A percentile compares a stretch with the other conserved stretches of the same genome.
Conservation (phyloP, 176 grass and related monocot species). For the Oryza glaberrima region DNA sequence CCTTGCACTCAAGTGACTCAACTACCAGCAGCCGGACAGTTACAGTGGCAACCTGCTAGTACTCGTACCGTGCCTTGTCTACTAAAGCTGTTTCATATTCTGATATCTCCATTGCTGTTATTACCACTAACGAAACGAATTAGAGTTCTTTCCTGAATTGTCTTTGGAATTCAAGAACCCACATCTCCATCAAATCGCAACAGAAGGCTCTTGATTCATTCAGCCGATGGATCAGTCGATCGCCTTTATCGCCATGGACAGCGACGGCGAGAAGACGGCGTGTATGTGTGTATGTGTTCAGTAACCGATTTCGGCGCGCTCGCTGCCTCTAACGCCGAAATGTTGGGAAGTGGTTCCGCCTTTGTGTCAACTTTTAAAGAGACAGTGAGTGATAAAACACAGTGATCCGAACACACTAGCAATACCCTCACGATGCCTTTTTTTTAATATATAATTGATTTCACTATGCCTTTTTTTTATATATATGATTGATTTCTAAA, state of each 20-base stretch:
- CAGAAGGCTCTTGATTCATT: constrained; percentile 10
- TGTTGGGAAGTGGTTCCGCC: constrained; percentile 28
- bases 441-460: too few species aligned
- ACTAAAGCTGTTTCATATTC: background rate
- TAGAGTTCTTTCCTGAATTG: constrained; percentile 3
- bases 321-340: constrained; percentile 48
- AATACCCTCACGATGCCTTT: background rate
- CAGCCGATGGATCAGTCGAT: background rate
- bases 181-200: constrained; percentile 42
- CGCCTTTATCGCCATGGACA: background rate
- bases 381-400: background rate
- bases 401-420: background rate
- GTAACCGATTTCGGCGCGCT: constrained; percentile 11
- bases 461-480: background rate
- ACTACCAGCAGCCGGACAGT: constrained; percentile 26
- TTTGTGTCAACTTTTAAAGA: constrained; percentile 28
- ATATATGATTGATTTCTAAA: too few species aligned
- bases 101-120: background rate
- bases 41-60: background rate
- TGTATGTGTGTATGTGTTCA: background rate
- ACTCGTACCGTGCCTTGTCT: background rate
- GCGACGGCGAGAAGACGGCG: background rate
- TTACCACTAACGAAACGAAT: background rate
- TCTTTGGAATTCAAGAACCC: constrained; percentile 28
- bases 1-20: background rate